These are phyloP conservation scores for Boehmeria nivea DNA, from an alignment of 306 rosid species.

Conservation along the genomic window DNA sequence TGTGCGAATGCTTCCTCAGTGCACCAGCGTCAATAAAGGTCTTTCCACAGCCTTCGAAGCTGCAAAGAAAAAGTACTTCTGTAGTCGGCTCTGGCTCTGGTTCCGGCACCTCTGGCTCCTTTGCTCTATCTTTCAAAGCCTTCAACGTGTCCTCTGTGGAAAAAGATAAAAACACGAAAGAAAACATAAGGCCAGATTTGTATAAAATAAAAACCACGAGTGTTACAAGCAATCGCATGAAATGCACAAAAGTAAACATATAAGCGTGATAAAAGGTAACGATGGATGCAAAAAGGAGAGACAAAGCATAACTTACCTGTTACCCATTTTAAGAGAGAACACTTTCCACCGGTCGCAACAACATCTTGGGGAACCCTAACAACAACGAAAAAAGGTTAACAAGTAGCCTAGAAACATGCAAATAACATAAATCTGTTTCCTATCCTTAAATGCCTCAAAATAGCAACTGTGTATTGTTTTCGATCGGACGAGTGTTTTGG, in stretches of 20 bases:
- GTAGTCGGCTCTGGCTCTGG: slow-evolving; percentile 98
- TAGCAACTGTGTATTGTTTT: neutral
- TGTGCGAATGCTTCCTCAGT: slow-evolving; percentile 93
- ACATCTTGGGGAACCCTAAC: slow-evolving; percentile 95
- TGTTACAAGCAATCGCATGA: neutral
- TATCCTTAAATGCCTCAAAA: slow-evolving; percentile 1
- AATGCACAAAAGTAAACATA: neutral
- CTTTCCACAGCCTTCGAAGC: slow-evolving; percentile 93
- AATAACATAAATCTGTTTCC: neutral
- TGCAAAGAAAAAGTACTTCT: slow-evolving; percentile 96
- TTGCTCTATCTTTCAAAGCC: slow-evolving; percentile 63
- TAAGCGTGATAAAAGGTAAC: neutral
- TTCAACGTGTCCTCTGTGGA: slow-evolving; percentile 60
- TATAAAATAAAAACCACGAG: slow-evolving; percentile 15
- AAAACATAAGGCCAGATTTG: slow-evolving; percentile 21
- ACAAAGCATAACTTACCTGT: slow-evolving; percentile 44
- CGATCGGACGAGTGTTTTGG: neutral
- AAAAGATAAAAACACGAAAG: slow-evolving; percentile 12
- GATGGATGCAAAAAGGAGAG: neutral
- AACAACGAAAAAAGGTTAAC: slow-evolving; percentile 14
- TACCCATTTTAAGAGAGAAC: slow-evolving; percentile 80
- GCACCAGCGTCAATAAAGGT: slow-evolving; percentile 98
- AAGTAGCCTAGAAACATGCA: neutral
- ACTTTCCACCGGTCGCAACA: slow-evolving; percentile 90
- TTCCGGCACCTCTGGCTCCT: slow-evolving; percentile 60